Percentiles rank a stretch among this genome's conserved stretches.
Evolutionary conservation across 495 filamentous ascomycete species (phyloP).

Genomic region (Lasiosphaeris hirsuta): DNA sequence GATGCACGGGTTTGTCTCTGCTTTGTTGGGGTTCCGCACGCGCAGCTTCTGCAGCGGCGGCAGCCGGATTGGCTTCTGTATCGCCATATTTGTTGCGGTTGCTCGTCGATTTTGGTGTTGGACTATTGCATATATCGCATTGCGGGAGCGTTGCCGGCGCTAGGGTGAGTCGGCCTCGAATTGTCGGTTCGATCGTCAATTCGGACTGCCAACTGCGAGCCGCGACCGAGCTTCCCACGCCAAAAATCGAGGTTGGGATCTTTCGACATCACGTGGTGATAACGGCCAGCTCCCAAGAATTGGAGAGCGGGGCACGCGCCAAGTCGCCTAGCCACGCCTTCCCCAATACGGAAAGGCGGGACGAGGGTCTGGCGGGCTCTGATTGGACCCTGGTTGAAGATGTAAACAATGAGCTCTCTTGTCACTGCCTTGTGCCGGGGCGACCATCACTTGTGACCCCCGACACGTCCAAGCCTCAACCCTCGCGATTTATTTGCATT

Average conservation of each 20-base stretch:
- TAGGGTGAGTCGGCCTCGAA: conserved; percentile 1
- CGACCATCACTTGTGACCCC: not conserved
- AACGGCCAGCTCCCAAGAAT: not conserved
- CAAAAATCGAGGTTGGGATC: conserved; percentile 11
- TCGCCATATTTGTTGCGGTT: conserved; percentile 13
- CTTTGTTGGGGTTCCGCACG: conserved; percentile 74
- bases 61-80: conserved; percentile 64
- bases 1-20: conserved; percentile 74
- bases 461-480: not conserved
- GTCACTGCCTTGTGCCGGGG: not conserved
- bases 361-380: not conserved
- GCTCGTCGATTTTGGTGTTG: not conserved
- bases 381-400: conserved; percentile 25
- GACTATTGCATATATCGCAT: conserved; percentile 20
- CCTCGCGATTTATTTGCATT: conserved; percentile 10
- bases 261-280: conserved; percentile 32
- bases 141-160: conserved; percentile 8
- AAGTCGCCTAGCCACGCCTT: not conserved
- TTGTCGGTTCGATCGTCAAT: not conserved
- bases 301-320: not conserved
- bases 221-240: not conserved
- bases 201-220: not conserved
- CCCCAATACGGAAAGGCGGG: not conserved
- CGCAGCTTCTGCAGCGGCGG: conserved; percentile 83
- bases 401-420: conserved; percentile 27